These are phyloP conservation scores for Cystobasidium tubakii DNA, from an alignment of 768 basidiomycete genomes.

Conservation along the genomic window DNA sequence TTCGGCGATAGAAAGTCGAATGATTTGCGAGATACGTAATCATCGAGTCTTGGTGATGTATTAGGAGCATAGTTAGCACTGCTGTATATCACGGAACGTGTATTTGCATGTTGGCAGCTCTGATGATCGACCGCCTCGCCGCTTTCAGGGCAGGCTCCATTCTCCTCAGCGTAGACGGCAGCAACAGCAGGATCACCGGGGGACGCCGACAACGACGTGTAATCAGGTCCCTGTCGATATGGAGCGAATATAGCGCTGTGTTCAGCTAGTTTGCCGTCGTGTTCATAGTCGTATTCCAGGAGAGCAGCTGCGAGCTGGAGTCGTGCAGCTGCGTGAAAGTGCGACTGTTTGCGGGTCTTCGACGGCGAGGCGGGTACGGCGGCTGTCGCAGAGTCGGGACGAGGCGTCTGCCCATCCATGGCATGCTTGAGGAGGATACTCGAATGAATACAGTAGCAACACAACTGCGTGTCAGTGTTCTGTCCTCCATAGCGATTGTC, in stretches of 20 bases:
- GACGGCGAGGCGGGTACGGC: not conserved
- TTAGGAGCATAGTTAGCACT: not conserved
- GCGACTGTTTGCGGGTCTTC: not conserved
- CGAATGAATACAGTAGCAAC: too few species aligned
- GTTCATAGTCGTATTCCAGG: not conserved
- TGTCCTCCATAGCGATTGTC: too few species aligned
- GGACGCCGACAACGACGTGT: too few species aligned
- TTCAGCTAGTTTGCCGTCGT: slow-evolving; percentile 25
- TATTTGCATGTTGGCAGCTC: not conserved
- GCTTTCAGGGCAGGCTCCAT: not conserved
- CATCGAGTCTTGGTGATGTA: not conserved
- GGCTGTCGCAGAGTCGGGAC: not conserved
- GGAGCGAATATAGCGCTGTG: slow-evolving; percentile 29
- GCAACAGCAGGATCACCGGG: too few species aligned
- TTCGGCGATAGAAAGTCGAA: not conserved
- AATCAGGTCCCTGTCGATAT: slow-evolving; percentile 4
- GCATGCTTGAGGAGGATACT: too few species aligned
- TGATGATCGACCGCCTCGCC: not conserved
- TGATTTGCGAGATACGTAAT: not conserved
- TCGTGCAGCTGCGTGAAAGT: slow-evolving; percentile 16
- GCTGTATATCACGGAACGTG: not conserved
- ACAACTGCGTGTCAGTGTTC: too few species aligned
- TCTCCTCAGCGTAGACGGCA: not conserved
- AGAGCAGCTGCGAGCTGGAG: slow-evolving; percentile 28
- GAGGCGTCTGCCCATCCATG: not conserved